These are phyloP conservation scores for Sclerotinia subarctica DNA, from an alignment of 2,329 filamentous ascomycete genomes.

Conservation along the genomic window DNA sequence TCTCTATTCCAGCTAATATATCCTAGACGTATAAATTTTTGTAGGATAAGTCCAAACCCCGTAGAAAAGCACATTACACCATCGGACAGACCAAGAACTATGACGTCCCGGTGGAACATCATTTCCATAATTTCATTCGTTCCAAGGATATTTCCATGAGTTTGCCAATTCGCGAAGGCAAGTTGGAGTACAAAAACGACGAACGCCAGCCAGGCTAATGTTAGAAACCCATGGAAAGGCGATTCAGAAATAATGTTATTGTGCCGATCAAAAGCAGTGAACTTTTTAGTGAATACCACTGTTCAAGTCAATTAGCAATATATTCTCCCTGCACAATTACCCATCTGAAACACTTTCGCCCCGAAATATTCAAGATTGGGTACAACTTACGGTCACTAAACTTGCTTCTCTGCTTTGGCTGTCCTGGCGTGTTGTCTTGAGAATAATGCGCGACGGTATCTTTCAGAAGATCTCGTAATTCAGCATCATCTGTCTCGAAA, in stretches of 20 bases:
- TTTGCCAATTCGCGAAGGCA: conserved; percentile 63
- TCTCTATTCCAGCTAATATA: conserved; percentile 63
- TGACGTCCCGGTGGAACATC: conserved; percentile 59
- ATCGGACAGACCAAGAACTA: conserved; percentile 60
- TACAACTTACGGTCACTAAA: conserved; percentile 43
- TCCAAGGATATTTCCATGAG: conserved; percentile 66
- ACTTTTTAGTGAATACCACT: conserved; percentile 68
- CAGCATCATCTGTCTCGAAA: conserved; percentile 34
- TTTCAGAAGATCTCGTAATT: conserved; percentile 33
- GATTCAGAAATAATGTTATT: conserved; percentile 63
- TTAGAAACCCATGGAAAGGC: conserved; percentile 76
- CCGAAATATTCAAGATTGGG: background rate
- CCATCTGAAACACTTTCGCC: background rate
- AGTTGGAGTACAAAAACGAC: conserved; percentile 64
- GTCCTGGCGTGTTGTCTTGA: conserved; percentile 31
- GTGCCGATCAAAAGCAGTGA: conserved; percentile 71
- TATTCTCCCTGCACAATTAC: too few relatives aligned
- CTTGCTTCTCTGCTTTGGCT: conserved; percentile 33
- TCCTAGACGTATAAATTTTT: conserved; percentile 56
- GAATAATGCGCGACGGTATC: conserved; percentile 30
- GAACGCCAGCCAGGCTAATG: conserved; percentile 72
- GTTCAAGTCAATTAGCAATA: background rate
- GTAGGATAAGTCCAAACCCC: conserved; percentile 62
- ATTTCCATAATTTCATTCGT: conserved; percentile 67
- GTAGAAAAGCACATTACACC: conserved; percentile 66